Evolutionary conservation across 768 basidiomycete genomes (phyloP), one percentile per base, ranked within the genome.

Genomic region (Hypholoma fasciculare): DNA sequence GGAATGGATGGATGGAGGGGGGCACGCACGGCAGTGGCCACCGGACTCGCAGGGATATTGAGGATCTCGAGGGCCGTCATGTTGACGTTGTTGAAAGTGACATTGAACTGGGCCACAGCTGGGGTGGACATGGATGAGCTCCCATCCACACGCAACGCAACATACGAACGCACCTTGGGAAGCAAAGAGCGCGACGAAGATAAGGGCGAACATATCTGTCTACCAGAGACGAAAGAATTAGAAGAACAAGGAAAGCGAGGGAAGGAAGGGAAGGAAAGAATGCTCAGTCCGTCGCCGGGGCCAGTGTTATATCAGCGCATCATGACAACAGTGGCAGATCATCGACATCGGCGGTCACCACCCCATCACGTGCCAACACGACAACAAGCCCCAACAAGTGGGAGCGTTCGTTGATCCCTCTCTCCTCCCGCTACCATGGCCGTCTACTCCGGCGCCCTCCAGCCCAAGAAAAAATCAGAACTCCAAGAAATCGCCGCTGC

Each of bases 401-500:
- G 23, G 7, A 46, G 62, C 65, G 66, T 65, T 67, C 64, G 65
- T 66, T 69, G 62, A 67, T 65, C 61, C 63, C 59, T 50, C 65
- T 74, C 70, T 63, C 60, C 57, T 68, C 58, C 62, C 53, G 63
- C 70, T 70, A 64, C 61, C 69, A 84, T 82, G 81, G 69, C 79
- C 57, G 58, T 71, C 36, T 87, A 74, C 66, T 65, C 81, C 40
- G 87, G 87, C 47, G 69, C 82, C 26, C 78, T 88, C 26, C 78
- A 76, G 58, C 65, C 80, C n/a, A 89, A 89, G 72, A 89, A 87
- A 73, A 89, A 89, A 69, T 75, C 76, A 3, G 88, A 89, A 19
- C 79, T 90, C 3, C 86, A 81, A 63, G 80, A 82, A 56, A 83
- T 89, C 37, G 85, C 88, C 1, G 1, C 59, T 4, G 83, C 84